Evolutionary conservation across 176 grass and related monocot species (phyloP).

Genomic region (Lolium perenne): DNA sequence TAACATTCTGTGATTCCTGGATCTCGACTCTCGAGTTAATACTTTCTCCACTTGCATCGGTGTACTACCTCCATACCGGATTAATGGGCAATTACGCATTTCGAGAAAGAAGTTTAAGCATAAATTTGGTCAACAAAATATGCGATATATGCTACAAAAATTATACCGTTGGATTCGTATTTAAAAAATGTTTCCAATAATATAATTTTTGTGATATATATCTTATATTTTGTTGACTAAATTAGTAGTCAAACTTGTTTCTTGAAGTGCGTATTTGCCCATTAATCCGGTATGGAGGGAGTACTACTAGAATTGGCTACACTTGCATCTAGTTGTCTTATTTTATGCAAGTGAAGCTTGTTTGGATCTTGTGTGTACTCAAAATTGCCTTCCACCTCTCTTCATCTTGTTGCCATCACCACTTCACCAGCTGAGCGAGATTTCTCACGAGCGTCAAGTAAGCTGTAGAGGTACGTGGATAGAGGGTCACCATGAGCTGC

Average conservation of each 20-base stretch:
- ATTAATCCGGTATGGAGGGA: no score
- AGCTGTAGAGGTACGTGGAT: background rate
- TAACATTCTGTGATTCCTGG: slow-evolving; percentile 1
- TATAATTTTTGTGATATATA: no score
- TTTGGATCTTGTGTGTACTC: background rate
- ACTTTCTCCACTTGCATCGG: background rate
- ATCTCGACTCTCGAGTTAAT: slow-evolving; percentile 10
- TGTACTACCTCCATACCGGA: no score
- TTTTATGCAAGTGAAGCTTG: background rate
- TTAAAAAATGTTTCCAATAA: no score
- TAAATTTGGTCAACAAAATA: no score
- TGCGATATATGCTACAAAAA: no score
- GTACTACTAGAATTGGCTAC: background rate
- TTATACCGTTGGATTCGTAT: no score
- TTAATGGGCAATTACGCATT: no score
- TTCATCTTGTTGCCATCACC: background rate
- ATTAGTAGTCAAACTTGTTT: no score
- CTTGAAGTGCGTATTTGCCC: no score
- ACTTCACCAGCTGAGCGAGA: background rate
- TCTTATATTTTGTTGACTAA: no score
- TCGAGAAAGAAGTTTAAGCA: no score
- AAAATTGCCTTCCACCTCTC: background rate
- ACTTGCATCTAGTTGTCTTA: background rate
- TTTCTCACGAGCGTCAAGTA: background rate
- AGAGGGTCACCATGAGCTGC: slow-evolving; percentile 42